Conservation (phyloP, 2,329 filamentous ascomycete species). For the Dothiorella sarmentorum region DNA sequence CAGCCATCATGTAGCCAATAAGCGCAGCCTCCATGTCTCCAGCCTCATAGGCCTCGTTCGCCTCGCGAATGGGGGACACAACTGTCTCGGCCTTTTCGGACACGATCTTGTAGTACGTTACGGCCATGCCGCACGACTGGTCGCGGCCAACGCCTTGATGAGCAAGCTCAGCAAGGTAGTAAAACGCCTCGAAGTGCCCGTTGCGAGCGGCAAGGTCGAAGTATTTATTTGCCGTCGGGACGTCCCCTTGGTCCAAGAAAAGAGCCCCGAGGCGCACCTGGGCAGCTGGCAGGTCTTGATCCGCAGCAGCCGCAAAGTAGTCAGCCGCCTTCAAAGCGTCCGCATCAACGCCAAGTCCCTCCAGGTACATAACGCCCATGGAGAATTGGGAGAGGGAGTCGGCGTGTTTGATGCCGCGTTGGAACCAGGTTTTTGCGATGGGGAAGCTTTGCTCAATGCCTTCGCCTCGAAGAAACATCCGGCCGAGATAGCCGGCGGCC, state of each 20-base stretch:
- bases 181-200: slow-evolving; percentile 82
- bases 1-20: slow-evolving; percentile 78
- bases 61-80: slow-evolving; percentile 76
- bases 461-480: slow-evolving; percentile 87
- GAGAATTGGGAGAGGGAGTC: slow-evolving; percentile 84
- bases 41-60: slow-evolving; percentile 75
- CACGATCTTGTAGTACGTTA: slow-evolving; percentile 84
- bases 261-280: slow-evolving; percentile 80
- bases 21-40: slow-evolving; percentile 79
- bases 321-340: slow-evolving; percentile 71
- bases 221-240: slow-evolving; percentile 75
- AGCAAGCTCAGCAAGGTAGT: slow-evolving; percentile 86
- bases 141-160: slow-evolving; percentile 77
- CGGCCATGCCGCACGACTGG: slow-evolving; percentile 70
- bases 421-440: slow-evolving; percentile 78
- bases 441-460: slow-evolving; percentile 75
- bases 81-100: slow-evolving; percentile 85
- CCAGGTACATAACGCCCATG: slow-evolving; percentile 76
- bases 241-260: slow-evolving; percentile 83
- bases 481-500: slow-evolving; percentile 80
- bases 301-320: slow-evolving; percentile 73
- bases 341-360: slow-evolving; percentile 69
- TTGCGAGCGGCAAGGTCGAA: slow-evolving; percentile 83
- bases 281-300: slow-evolving; percentile 75
- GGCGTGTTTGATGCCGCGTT: slow-evolving; percentile 68